phyloP scores from a whole-genome alignment of 2,329 filamentous ascomycete species.

The Trichoderma simmonsii region DNA sequence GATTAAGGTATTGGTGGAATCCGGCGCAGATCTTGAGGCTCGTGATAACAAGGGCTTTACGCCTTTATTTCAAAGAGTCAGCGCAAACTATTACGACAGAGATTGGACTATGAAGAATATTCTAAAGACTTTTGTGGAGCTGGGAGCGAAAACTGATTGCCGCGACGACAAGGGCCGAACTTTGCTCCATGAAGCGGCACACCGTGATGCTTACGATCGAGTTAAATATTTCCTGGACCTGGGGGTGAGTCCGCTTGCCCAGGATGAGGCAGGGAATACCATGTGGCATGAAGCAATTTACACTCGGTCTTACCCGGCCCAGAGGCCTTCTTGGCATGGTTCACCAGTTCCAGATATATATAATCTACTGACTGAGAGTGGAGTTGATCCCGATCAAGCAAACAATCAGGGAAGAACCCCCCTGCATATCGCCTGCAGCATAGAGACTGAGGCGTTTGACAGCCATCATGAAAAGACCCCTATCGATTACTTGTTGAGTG shows the following conservation, averaged over 20 bases:
- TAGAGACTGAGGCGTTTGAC: neutral
- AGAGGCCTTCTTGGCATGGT: neutral
- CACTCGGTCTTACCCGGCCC: neutral
- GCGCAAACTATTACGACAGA: no score
- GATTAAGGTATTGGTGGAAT: slow-evolving; percentile 18
- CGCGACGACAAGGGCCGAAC: slow-evolving; percentile 22
- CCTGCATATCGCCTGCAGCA: slow-evolving; percentile 21
- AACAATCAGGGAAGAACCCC: slow-evolving; percentile 25
- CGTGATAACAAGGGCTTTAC: slow-evolving; percentile 21
- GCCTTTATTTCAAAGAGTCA: slow-evolving; percentile 17
- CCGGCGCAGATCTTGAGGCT: slow-evolving; percentile 25
- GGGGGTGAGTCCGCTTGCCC: slow-evolving; percentile 6
- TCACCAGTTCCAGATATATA: neutral
- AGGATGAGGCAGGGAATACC: slow-evolving; percentile 23
- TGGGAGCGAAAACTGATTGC: slow-evolving; percentile 18
- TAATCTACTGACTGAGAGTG: slow-evolving; percentile 17
- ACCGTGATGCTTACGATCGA: neutral
- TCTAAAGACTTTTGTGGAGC: slow-evolving; percentile 17
- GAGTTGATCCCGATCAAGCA: slow-evolving; percentile 18
- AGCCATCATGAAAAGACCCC: neutral
- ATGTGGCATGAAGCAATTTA: slow-evolving; percentile 25
- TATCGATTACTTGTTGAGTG: neutral
- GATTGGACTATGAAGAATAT: no score
- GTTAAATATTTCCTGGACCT: slow-evolving; percentile 16
- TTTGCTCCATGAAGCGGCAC: slow-evolving; percentile 21